Evolutionary conservation across 106 monocot genomes (phyloP), one percentile per base, ranked within the genome.

Genomic region (Gastrodia elata): DNA sequence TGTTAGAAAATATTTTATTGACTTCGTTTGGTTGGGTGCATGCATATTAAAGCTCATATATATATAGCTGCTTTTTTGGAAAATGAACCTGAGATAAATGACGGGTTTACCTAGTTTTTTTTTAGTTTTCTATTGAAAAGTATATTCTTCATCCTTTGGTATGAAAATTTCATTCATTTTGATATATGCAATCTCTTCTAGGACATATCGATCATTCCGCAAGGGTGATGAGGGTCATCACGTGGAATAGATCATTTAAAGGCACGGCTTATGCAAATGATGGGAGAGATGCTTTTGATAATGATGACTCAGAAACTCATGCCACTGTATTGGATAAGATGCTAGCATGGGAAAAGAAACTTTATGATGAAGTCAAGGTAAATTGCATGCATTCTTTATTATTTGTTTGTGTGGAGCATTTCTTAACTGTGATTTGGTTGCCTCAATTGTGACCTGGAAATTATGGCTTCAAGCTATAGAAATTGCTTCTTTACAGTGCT

Each of bases 281-380:
- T 77, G 92, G 78, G 44, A 85, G 78, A 43, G 95, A 92, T 84
- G 95, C 86, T 72, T 90, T 88, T 83, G 90, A 97, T 72, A 83
- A 83, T 73, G 97, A 93, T 69, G 86, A 91, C 74, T 86, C 42
- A 73, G 97, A 97, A 78, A 97, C 93, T 26, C 93, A 86, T 78
- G 97, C 97, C 6, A 93, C 93, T 38, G 75, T 90, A 27, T 70
- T 96, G 73, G 96, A 96, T 84, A 96, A 96, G 76, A 86, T 96
- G 86, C 81, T 96, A 43, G 96, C 96, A 36, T 96, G 96, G 96
- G 96, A 96, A 74, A 96, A 96, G 74, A 96, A 92, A 49, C 79
- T 97, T 5, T 97, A 88, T 80, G 90, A 97, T 69, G 97, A 97
- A 88, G 97, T 97, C 34, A 97, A 97, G 97, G 97, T 97, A 81